phyloP scores from a whole-genome alignment of 2,329 filamentous ascomycete species.

The Emericellopsis cladophorae region DNA sequence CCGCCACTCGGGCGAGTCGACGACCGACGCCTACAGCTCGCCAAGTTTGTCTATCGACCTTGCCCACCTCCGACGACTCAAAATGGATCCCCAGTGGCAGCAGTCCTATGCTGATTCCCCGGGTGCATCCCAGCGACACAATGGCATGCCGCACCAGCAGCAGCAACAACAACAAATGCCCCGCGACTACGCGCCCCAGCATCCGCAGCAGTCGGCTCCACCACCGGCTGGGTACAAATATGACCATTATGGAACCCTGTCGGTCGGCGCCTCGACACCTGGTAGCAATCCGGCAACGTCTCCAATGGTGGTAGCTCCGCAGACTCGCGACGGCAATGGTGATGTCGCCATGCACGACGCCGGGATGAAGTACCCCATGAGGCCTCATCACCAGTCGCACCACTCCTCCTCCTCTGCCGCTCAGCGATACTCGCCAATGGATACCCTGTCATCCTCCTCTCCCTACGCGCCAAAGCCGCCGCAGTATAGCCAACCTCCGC shows the following conservation, averaged over 20 bases:
- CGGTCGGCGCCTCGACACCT: conserved; percentile 21
- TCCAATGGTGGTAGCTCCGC: conserved; percentile 34
- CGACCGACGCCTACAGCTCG: too few relatives aligned
- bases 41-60: not conserved
- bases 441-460: conserved; percentile 67
- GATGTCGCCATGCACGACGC: conserved; percentile 81
- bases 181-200: conserved; percentile 30
- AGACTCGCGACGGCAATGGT: conserved; percentile 58
- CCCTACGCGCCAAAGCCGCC: conserved; percentile 59
- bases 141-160: conserved; percentile 20
- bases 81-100: conserved; percentile 37
- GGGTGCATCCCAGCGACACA: conserved; percentile 51
- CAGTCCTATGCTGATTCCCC: conserved; percentile 49
- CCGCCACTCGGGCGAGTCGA: too few relatives aligned
- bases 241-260: conserved; percentile 39
- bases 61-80: conserved; percentile 1
- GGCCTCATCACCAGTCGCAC: conserved; percentile 66
- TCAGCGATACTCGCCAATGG: conserved; percentile 94
- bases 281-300: conserved; percentile 42
- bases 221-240: conserved; percentile 43
- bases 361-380: conserved; percentile 73
- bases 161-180: conserved; percentile 26
- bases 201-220: conserved; percentile 20
- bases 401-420: conserved; percentile 59
- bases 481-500: conserved; percentile 38